Evolutionary conservation across 768 basidiomycete genomes (phyloP), one percentile per base, ranked within the genome.

Genomic region (Kondoa malvinella): DNA sequence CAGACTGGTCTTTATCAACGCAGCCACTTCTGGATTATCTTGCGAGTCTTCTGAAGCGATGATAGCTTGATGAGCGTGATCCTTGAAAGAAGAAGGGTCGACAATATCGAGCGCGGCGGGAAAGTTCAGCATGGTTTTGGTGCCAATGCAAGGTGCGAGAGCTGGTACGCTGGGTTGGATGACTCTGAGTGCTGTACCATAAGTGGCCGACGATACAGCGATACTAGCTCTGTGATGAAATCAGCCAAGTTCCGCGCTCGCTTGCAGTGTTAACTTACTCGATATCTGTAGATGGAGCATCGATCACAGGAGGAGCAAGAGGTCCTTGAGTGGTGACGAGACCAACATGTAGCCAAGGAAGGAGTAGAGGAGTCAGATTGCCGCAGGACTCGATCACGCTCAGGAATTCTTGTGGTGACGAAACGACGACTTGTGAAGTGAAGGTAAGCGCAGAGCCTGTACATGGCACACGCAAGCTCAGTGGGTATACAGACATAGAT

Each of bases 371-470:
- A 17, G 26, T 29, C 26, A 29, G 8, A 3, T 15, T 12, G 8
- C 26, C 27, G n/a, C 61, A 27, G 29, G 27, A 4, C n/a, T 63
- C 26, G 17, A 29, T 32, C 16, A 32, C 29, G 17, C 29, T 31
- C 29, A 17, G 26, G 61, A 63, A 63, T 3, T 29, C 26, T 17
- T 63, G 16, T 21, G 30, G 15, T 27, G 27, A 33, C 29, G 61
- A 17, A 17, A 15, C 32, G 30, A 63, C 33, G n/a, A 17, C 61
- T 27, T 63, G 29, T 31, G 61, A 33, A 8, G 61, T 63, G 61
- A 63, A 63, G 31, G 61, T 63, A 17, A 63, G 2, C n/a, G 30
- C 61, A 16, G 12, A 59, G 30, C 58, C 58, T 59, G 58, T 59
- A 25, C 14, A 14, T 8, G 40, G 21, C 8, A 50, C 40, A 50